Evolutionary conservation across 768 basidiomycete species (phyloP).

Genomic region (Kwoniella bestiolae): DNA sequence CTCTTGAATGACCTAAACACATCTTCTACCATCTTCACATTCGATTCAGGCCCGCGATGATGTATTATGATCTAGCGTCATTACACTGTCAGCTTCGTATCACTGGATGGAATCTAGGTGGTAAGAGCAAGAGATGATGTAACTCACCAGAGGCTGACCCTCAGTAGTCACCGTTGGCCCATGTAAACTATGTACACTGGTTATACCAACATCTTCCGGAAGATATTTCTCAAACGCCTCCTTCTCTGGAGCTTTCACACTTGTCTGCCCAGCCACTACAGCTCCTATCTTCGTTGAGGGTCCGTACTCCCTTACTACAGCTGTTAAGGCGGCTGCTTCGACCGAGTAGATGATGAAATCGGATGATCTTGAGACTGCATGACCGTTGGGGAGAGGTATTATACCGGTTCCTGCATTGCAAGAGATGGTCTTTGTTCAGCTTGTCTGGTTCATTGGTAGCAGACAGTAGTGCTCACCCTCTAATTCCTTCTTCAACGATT

Average conservation of each 20-base stretch:
- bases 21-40: constrained; percentile 75
- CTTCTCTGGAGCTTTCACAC: constrained; percentile 92
- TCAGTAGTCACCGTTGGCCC: constrained; percentile 85
- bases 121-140: no score
- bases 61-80: constrained; percentile 78
- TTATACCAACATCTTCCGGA: constrained; percentile 81
- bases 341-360: constrained; percentile 96
- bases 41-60: constrained; percentile 76
- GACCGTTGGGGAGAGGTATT: constrained; percentile 74
- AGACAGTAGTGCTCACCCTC: constrained; percentile 60
- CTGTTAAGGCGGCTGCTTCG: constrained; percentile 82
- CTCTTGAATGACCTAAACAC: constrained; percentile 79
- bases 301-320: constrained; percentile 84
- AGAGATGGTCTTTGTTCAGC: background rate
- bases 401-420: constrained; percentile 63
- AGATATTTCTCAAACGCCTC: constrained; percentile 82
- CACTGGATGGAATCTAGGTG: background rate
- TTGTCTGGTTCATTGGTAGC: background rate
- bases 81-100: background rate
- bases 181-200: constrained; percentile 93
- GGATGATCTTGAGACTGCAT: constrained; percentile 81
- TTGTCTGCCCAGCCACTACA: constrained; percentile 93
- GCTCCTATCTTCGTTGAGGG: constrained; percentile 95
- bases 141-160: constrained; percentile 83
- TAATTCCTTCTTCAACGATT: constrained; percentile 67